Percentiles rank a stretch among this genome's conserved stretches.
Evolutionary conservation across 306 rosid species (phyloP).

Genomic region (Luffa aegyptiaca): DNA sequence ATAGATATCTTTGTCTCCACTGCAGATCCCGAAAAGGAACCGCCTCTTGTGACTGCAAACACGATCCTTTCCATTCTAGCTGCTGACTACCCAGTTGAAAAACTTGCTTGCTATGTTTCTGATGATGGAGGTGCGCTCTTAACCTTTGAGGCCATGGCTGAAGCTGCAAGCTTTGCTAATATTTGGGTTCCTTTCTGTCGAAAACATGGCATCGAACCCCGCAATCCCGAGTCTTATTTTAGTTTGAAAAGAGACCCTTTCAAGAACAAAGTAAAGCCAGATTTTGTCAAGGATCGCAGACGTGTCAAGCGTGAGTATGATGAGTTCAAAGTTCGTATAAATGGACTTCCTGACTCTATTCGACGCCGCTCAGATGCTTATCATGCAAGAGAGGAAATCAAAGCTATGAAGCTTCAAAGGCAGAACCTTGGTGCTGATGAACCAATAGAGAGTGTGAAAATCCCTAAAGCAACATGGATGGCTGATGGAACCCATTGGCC

Average conservation of each 20-base stretch:
- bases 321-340: constrained; percentile 89
- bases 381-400: constrained; percentile 93
- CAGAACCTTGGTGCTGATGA: constrained; percentile 66
- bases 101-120: constrained; percentile 95
- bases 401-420: constrained; percentile 81
- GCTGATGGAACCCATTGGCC: constrained; percentile 99
- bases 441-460: constrained; percentile 53
- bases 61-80: constrained; percentile 87
- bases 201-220: constrained; percentile 84
- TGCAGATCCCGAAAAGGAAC: constrained; percentile 98
- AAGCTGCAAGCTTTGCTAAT: constrained; percentile 96
- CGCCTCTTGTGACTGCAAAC: constrained; percentile 93
- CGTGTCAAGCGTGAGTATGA: constrained; percentile 94
- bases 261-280: constrained; percentile 74
- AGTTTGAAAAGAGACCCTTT: constrained; percentile 83
- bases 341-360: constrained; percentile 85
- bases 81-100: constrained; percentile 90
- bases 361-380: constrained; percentile 93
- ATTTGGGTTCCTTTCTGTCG: constrained; percentile 93
- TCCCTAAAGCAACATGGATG: constrained; percentile 97
- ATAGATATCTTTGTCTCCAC: constrained; percentile 87
- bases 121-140: constrained; percentile 98
- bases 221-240: constrained; percentile 94
- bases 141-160: constrained; percentile 99
- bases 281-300: constrained; percentile 91